Conservation (phyloP, 2,329 filamentous ascomycete species). For the Fusarium sp. region DNA sequence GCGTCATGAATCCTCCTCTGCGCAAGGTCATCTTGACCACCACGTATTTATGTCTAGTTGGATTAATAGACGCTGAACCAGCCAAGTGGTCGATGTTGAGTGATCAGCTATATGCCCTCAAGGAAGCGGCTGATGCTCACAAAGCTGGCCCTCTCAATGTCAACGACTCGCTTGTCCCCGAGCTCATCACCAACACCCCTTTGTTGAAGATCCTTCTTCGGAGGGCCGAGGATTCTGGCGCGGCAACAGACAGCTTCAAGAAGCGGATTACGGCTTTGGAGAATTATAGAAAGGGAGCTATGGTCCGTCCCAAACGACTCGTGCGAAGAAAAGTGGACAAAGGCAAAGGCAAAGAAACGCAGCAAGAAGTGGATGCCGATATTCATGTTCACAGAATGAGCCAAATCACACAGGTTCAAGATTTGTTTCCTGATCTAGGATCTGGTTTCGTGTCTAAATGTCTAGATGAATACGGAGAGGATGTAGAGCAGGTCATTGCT, state of each 20-base stretch:
- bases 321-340: slow-evolving; percentile 71
- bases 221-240: slow-evolving; percentile 62
- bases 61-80: slow-evolving; percentile 74
- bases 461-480: slow-evolving; percentile 81
- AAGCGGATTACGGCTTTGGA: slow-evolving; percentile 72
- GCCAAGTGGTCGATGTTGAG: slow-evolving; percentile 80
- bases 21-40: slow-evolving; percentile 78
- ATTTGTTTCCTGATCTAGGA: slow-evolving; percentile 90
- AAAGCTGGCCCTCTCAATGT: slow-evolving; percentile 65
- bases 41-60: slow-evolving; percentile 79
- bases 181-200: slow-evolving; percentile 84
- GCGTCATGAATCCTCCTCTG: slow-evolving; percentile 71
- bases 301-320: slow-evolving; percentile 63
- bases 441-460: slow-evolving; percentile 84
- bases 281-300: slow-evolving; percentile 68
- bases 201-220: slow-evolving; percentile 73
- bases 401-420: slow-evolving; percentile 89
- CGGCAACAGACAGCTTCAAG: slow-evolving; percentile 66
- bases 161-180: slow-evolving; percentile 82
- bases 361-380: slow-evolving; percentile 56
- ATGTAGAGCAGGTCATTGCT: slow-evolving; percentile 82
- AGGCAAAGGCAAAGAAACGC: slow-evolving; percentile 67
- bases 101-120: slow-evolving; percentile 87
- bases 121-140: slow-evolving; percentile 75
- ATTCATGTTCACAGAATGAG: slow-evolving; percentile 86